Evolutionary conservation across 2,329 filamentous ascomycete genomes (phyloP).

Genomic region (Xylariaceae sp.): DNA sequence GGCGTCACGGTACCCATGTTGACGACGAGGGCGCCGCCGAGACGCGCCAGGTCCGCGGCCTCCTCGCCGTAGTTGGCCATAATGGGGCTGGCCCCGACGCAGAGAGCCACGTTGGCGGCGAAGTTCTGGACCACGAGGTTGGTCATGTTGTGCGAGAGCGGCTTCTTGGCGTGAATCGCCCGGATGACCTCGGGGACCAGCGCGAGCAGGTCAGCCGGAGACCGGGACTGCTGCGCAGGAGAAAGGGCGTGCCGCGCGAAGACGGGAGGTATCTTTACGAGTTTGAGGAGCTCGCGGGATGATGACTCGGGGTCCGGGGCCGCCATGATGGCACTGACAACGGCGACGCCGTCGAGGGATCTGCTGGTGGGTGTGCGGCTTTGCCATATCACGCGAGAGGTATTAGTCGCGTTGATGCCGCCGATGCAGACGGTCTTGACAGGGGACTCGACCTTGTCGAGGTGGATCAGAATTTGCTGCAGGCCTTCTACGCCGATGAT

Average conservation of each 20-base stretch:
- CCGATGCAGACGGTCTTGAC: slow-evolving; percentile 79
- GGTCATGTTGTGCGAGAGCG: slow-evolving; percentile 94
- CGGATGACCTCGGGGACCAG: slow-evolving; percentile 45
- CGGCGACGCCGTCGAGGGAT: slow-evolving; percentile 72
- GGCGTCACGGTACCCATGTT: slow-evolving; percentile 93
- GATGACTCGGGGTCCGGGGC: slow-evolving; percentile 62
- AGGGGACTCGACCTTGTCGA: slow-evolving; percentile 42
- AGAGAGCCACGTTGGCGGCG: slow-evolving; percentile 83
- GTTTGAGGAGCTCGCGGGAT: slow-evolving; percentile 52
- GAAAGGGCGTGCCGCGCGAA: slow-evolving; percentile 17
- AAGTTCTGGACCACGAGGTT: slow-evolving; percentile 95
- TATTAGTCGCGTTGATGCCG: slow-evolving; percentile 74
- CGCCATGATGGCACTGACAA: slow-evolving; percentile 85
- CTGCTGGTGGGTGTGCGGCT: slow-evolving; percentile 49
- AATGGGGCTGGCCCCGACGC: slow-evolving; percentile 83
- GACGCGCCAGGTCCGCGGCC: slow-evolving; percentile 70
- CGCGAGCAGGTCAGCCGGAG: slow-evolving; percentile 21
- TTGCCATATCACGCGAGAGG: slow-evolving; percentile 70
- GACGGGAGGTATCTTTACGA: slow-evolving; percentile 43
- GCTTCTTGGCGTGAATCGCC: slow-evolving; percentile 58
- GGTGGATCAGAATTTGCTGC: slow-evolving; percentile 58
- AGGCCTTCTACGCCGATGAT: slow-evolving; percentile 73
- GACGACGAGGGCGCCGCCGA: slow-evolving; percentile 76
- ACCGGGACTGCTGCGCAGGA: slow-evolving; percentile 9
- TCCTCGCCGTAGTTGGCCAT: slow-evolving; percentile 89